Evolutionary conservation across 257 asterid species (phyloP).

Genomic region (Penstemon davidsonii): DNA sequence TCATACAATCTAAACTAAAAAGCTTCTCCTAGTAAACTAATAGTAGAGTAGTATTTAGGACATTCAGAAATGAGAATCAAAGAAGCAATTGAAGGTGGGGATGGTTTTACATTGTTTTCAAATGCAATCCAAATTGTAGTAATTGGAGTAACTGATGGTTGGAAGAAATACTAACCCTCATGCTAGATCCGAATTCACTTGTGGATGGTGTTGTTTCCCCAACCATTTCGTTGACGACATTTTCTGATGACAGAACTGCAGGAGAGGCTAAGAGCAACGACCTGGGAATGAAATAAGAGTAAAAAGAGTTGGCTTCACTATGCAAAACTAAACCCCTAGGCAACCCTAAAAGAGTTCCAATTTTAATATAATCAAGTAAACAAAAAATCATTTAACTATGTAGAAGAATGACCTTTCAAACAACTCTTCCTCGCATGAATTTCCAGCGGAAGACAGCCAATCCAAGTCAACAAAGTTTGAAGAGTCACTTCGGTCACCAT

Average conservation of each 20-base stretch:
- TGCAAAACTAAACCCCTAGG: conserved; percentile 5
- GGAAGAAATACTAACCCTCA: conserved; percentile 51
- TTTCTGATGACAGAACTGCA: conserved; percentile 68
- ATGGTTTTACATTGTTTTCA: too few relatives aligned
- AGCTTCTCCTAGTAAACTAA: too few relatives aligned
- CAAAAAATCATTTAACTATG: conserved; percentile 12
- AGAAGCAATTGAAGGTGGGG: too few relatives aligned
- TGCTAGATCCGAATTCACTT: conserved; percentile 75
- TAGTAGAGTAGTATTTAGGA: too few relatives aligned
- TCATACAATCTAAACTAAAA: too few relatives aligned
- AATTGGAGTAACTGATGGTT: conserved; percentile 7
- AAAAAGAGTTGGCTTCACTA: conserved; percentile 23
- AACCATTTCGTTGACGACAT: conserved; percentile 47
- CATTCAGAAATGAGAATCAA: too few relatives aligned
- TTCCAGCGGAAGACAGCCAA: conserved; percentile 94
- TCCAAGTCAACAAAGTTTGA: conserved; percentile 93
- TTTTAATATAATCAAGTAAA: neutral
- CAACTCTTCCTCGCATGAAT: conserved; percentile 87
- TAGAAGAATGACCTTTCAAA: conserved; percentile 69
- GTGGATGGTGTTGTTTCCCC: conserved; percentile 58
- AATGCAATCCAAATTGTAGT: conserved; percentile 15
- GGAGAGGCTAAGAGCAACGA: conserved; percentile 67
- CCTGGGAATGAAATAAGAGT: conserved; percentile 44
- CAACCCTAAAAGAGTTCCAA: neutral
- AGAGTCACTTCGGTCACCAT: conserved; percentile 67